Base-by-base conservation (phyloP, 768 basidiomycete genomes). In the Boletus edulis region DNA sequence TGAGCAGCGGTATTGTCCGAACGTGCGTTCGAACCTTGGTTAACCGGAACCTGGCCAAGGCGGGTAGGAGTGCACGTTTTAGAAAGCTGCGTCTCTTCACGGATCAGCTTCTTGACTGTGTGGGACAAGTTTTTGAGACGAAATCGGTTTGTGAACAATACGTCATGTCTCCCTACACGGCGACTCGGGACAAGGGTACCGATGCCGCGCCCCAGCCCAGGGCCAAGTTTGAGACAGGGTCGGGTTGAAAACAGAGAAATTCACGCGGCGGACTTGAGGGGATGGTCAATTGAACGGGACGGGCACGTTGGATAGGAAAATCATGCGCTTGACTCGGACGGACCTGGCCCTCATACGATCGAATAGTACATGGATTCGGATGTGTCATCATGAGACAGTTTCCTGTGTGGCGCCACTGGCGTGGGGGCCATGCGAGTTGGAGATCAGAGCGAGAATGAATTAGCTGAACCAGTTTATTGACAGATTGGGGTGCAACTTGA, bases 131-230 rank as follows among this genome's bases (percentile, higher is more conserved):
- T 51, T 63, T 64, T 22, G 41, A 47, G 46, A 47, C 42, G 44
- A 47, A 46, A 51, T 51, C 31, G 56, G 52, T 52, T 29, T 52
- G 44, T 44, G 51, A 32, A 47, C 5, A 49, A 55, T 60, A 64
- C 63, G 63, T 24, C 64, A 66, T 63, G 56, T 46, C 56, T 47
- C 61, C 54, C 63, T 54, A 54, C 63, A 62, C 56, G 62, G 63
- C 60, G 52, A 58, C 51, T 58, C 49, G 37, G 52, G 52, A 59
- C 57, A 27, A 60, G 44, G 42, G 51, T 46, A 41, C 10, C 11
- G 8, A 20, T 22, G 20, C 2, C 9, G 9, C 6, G n/a, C n/a
- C n/a, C n/a, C n/a, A n/a, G n/a, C 8, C n/a, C 10, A 11, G n/a
- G 40, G 40, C 13, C 12, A 35, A 35, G 32, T 39, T 62, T 49